Evolutionary conservation across 441 rosid species (phyloP).

Genomic region (Arabidopsis lyrata): DNA sequence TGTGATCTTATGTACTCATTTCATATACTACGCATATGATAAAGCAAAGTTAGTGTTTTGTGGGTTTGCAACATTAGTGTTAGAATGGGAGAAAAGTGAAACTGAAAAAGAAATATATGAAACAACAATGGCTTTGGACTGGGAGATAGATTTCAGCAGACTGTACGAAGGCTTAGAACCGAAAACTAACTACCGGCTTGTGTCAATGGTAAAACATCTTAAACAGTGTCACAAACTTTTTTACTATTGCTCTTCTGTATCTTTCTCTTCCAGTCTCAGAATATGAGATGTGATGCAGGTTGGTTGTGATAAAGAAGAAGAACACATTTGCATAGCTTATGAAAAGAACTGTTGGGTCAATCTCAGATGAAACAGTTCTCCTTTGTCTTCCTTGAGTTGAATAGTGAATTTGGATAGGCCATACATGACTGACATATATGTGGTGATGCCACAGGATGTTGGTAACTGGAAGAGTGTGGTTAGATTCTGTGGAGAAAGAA

Average conservation of each 20-base stretch:
- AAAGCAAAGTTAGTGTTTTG: slow-evolving; percentile 9
- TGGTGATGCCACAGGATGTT: slow-evolving; percentile 3
- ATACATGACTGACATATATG: neutral
- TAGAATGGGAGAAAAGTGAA: slow-evolving; percentile 16
- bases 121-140: neutral
- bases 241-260: neutral
- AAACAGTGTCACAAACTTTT: neutral
- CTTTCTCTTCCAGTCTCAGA: neutral
- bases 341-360: slow-evolving; percentile 4
- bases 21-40: neutral
- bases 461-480: slow-evolving; percentile 5
- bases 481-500: neutral
- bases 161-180: neutral
- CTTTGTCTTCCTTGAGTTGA: neutral
- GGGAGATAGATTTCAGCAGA: slow-evolving; percentile 14
- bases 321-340: neutral
- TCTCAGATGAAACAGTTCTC: neutral
- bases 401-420: neutral
- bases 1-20: neutral
- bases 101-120: neutral
- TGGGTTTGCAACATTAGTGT: neutral
- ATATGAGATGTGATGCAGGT: neutral
- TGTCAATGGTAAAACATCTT: slow-evolving; percentile 6
- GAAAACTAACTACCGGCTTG: neutral
- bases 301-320: neutral